These are phyloP conservation scores for Talinum fruticosum DNA, from an alignment of 148 eudicot species.

Conservation along the genomic window DNA sequence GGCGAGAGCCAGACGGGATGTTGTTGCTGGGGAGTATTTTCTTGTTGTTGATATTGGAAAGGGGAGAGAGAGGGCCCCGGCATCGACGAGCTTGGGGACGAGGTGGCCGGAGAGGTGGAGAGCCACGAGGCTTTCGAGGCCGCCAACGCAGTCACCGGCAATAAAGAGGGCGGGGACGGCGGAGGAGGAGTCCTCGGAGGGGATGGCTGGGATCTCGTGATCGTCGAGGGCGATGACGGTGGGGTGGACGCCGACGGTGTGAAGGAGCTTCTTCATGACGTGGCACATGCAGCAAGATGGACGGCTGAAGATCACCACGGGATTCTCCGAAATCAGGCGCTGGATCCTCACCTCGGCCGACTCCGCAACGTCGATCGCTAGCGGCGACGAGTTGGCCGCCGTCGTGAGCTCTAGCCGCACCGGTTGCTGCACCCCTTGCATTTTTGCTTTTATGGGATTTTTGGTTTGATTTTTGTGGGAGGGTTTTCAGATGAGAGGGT, in stretches of 20 bases:
- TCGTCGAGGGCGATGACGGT: conserved; percentile 80
- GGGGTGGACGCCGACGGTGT: conserved; percentile 79
- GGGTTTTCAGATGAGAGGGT: no score
- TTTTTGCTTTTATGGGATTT: no score
- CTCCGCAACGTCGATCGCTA: conserved; percentile 68
- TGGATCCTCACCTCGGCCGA: conserved; percentile 66
- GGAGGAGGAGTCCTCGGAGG: not conserved
- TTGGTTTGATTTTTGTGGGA: not conserved
- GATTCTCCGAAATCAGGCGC: conserved; percentile 73
- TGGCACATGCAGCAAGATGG: conserved; percentile 92
- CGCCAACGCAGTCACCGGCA: conserved; percentile 75
- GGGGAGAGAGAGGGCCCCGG: conserved; percentile 16
- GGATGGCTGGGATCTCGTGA: conserved; percentile 61
- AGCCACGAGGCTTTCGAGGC: conserved; percentile 71
- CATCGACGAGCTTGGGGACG: conserved; percentile 56
- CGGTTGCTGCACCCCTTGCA: conserved; percentile 51
- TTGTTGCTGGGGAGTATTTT: no score
- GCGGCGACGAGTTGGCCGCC: conserved; percentile 45
- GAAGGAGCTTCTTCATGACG: conserved; percentile 73
- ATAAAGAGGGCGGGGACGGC: conserved; percentile 52
- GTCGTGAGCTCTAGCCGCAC: conserved; percentile 58
- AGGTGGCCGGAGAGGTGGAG: conserved; percentile 67
- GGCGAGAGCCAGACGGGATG: no score
- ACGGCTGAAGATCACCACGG: conserved; percentile 79
- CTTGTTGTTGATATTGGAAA: no score